Evolutionary conservation across 345 rosid species (phyloP), one percentile per base, ranked within the genome.

Genomic region (Rubroshorea leprosula): DNA sequence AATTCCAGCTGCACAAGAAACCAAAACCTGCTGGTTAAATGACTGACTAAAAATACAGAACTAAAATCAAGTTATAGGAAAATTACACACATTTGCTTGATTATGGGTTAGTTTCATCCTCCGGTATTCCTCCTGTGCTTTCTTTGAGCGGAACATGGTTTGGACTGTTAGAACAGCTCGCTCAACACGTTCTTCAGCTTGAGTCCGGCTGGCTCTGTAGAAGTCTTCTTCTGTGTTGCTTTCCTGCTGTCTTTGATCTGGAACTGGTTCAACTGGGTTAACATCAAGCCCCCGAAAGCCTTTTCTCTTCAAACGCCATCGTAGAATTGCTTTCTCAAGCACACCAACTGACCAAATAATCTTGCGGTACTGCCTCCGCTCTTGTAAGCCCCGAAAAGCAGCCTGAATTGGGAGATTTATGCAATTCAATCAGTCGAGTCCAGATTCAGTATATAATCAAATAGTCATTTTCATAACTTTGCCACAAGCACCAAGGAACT

Each of bases 131-230:
- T 79, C 69, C 66, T 90, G 99, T 54, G 99, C 99, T 66, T 87
- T 78, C 90, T 78, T 93, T 56, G 99, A 93, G 41, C 97, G 90
- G 68, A 93, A 93, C 96, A 93, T 83, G 51, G 96, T 76, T 69
- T 93, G 97, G 27, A 93, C 96, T n/a, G 76, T 68, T n/a, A 83
- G 75, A 27, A 87, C 97, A 15, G 97, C 80, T 67, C 81, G 86
- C 82, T 82, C 96, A 0, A 85, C 75, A 55, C 99, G 92, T 67
- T 89, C 97, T 68, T 85, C 92, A 4, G 96, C 96, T 69, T 93
- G 99, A 71, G 76, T 80, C 47, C 80, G 83, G 64, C 97, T 83
- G 57, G 76, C 60, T 77, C 59, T 69, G 74, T 75, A 89, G 68
- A 87, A 93, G 67, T 80, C 99, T 63, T 87, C 94, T 74, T 76